Evolutionary conservation across 176 grass and related monocot genomes (phyloP).

Genomic region (Puccinellia tenuiflora): DNA sequence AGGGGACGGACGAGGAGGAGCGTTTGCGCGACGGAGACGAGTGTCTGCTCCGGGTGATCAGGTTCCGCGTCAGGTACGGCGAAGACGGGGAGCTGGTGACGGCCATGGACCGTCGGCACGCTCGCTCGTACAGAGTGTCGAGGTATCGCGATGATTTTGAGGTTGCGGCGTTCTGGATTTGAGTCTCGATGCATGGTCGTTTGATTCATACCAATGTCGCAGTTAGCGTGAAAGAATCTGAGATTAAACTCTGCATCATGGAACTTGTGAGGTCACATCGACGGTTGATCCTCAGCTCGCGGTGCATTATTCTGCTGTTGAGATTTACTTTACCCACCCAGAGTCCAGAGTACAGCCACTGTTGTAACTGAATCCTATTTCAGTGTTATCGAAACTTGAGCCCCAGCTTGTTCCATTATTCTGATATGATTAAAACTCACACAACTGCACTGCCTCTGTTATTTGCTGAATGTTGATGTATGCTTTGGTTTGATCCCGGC

Average conservation of each 20-base stretch:
- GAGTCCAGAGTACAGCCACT: too few relatives aligned
- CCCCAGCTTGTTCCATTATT: too few relatives aligned
- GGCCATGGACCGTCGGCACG: neutral
- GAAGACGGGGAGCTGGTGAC: neutral
- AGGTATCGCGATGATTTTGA: neutral
- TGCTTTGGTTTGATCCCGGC: too few relatives aligned
- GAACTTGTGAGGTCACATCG: too few relatives aligned
- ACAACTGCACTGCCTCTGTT: too few relatives aligned
- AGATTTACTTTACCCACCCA: too few relatives aligned
- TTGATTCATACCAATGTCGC: neutral
- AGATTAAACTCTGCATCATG: neutral
- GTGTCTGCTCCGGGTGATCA: neutral
- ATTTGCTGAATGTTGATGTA: too few relatives aligned
- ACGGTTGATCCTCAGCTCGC: neutral
- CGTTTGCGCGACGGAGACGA: neutral
- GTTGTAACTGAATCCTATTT: too few relatives aligned
- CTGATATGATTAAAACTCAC: too few relatives aligned
- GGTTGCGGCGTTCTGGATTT: neutral
- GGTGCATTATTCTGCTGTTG: too few relatives aligned
- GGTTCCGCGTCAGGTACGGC: neutral
- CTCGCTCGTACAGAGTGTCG: neutral
- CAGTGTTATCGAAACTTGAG: too few relatives aligned
- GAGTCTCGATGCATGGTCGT: neutral
- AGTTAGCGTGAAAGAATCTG: neutral
- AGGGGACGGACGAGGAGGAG: neutral